Base-by-base conservation (phyloP, 2,329 filamentous ascomycete species). In the Colletotrichum cereale region DNA sequence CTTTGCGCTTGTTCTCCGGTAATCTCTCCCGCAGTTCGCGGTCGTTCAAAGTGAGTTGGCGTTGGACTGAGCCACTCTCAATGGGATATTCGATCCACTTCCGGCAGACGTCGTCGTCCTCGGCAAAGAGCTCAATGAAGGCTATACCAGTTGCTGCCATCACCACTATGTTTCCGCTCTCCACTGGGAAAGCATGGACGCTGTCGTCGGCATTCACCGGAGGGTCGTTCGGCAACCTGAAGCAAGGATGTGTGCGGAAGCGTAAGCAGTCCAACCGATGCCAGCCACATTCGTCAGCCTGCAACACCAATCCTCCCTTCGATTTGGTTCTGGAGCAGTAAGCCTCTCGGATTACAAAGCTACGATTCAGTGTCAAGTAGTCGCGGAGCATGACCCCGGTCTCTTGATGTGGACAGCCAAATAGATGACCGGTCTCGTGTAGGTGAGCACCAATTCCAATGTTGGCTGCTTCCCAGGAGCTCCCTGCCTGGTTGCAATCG, bases 391-490 rank as follows among this genome's bases (percentile, higher is more conserved):
- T 98, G 73, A 98, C 87, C n/a, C 96, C 96, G 36, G 86, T 92
- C 78, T 96, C 94, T 78, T 97, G 94, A 78, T 97, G 93, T 12
- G 94, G 94, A 75, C 94, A 97, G 61, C 96, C 96, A 75, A 98
- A 93, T 29, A 97, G 82, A 82, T 97, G 96, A 4, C 96, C 96
- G 0, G 92, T 92, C 81, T 98, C 95, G 80, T 97, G 96, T 58
- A 98, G 82, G 80, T 98, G 96, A 12, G 94, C 95, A 10, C 96
- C 96, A 74, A 98, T 97, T 38, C 95, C 95, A 72, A 97, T 92
- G 76, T 96, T 97, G 34, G 94, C 95, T n/a, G 95, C 91, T 80
- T 98, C 96, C 96, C 96, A 98, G 57, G 91, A 96, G 78, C 93
- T 97, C 31, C 95, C 95, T 8, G 91, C 92, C 75, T 97, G 93